A percentile compares a stretch with the other conserved stretches of the same genome.
Conservation (phyloP, 306 rosid species). For the Vigna angularis region DNA sequence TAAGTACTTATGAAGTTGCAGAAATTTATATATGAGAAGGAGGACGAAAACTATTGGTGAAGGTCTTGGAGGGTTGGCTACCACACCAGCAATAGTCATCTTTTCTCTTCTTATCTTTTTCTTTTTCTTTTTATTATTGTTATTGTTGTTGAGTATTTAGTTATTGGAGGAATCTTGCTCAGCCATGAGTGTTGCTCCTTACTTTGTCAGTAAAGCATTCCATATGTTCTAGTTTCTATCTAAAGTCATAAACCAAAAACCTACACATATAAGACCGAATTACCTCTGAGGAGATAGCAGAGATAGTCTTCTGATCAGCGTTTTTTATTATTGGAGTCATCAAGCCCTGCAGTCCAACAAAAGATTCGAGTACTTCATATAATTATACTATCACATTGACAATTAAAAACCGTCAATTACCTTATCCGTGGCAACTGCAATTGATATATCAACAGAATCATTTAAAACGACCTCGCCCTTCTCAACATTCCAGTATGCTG, state of each 20-base stretch:
- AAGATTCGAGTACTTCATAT: conserved; percentile 39
- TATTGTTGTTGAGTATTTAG: neutral
- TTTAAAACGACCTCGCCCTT: conserved; percentile 69
- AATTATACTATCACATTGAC: conserved; percentile 14
- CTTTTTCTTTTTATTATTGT: neutral
- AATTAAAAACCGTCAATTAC: conserved; percentile 54
- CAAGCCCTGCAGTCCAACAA: conserved; percentile 73
- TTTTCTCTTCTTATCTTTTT: neutral
- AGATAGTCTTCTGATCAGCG: conserved; percentile 92
- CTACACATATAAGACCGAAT: conserved; percentile 13
- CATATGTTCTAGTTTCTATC: neutral
- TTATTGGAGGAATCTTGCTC: neutral
- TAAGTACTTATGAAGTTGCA: neutral
- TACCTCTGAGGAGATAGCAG: conserved; percentile 92
- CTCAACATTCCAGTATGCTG: conserved; percentile 90
- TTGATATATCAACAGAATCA: conserved; percentile 85
- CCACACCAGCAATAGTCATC: neutral
- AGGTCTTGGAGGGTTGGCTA: neutral
- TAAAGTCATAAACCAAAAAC: conserved; percentile 29
- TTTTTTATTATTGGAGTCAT: conserved; percentile 94
- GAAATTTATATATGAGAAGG: neutral
- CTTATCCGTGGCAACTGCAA: conserved; percentile 99
- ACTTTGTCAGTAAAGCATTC: neutral
- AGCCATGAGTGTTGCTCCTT: neutral
- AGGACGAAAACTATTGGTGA: neutral